Conservation (phyloP, 2,329 filamentous ascomycete species). For the Calycina marina region DNA sequence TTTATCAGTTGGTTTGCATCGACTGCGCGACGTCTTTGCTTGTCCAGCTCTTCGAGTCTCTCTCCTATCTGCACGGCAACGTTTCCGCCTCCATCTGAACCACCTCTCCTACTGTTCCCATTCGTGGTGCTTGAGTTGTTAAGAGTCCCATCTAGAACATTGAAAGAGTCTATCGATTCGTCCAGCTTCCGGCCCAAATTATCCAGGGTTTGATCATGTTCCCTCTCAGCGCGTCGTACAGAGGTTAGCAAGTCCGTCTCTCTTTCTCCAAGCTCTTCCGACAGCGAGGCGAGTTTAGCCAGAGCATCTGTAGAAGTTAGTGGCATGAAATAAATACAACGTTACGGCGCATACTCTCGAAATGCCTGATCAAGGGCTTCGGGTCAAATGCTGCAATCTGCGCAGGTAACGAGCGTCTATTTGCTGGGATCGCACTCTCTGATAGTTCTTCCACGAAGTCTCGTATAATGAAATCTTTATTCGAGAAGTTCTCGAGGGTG, state of each 20-base stretch:
- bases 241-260: slow-evolving; percentile 86
- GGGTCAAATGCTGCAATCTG: slow-evolving; percentile 71
- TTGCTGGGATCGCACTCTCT: slow-evolving; percentile 65
- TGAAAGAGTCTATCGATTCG: slow-evolving; percentile 82
- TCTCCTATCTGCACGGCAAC: slow-evolving; percentile 91
- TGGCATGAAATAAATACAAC: slow-evolving; percentile 11
- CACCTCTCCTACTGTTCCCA: slow-evolving; percentile 34
- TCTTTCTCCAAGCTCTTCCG: slow-evolving; percentile 73
- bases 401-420: slow-evolving; percentile 59
- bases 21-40: slow-evolving; percentile 75
- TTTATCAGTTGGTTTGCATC: slow-evolving; percentile 93
- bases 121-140: slow-evolving; percentile 42
- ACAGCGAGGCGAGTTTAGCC: slow-evolving; percentile 52
- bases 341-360: slow-evolving; percentile 47
- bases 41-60: slow-evolving; percentile 82
- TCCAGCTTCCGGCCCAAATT: slow-evolving; percentile 80
- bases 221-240: slow-evolving; percentile 78
- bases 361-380: slow-evolving; percentile 90
- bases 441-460: slow-evolving; percentile 93
- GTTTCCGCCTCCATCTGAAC: slow-evolving; percentile 55
- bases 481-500: slow-evolving; percentile 76
- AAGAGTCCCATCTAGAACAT: slow-evolving; percentile 72
- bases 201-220: slow-evolving; percentile 84
- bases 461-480: slow-evolving; percentile 90
- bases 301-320: slow-evolving; percentile 37